Conservation (phyloP, 495 filamentous ascomycete species). For the Jackrogersella multiformis region DNA sequence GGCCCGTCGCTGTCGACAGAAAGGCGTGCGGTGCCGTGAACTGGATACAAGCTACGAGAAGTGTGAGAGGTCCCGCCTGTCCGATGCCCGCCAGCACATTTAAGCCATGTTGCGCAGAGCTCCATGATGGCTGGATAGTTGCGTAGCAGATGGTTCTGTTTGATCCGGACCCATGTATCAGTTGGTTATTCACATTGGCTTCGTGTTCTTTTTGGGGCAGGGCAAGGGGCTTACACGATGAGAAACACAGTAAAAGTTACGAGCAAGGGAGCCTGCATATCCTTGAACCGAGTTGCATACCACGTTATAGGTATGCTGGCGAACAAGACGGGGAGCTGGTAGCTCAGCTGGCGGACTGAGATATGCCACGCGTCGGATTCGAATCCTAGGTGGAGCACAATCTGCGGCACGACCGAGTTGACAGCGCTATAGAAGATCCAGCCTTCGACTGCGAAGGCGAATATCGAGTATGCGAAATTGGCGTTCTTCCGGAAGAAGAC, state of each 20-base stretch:
- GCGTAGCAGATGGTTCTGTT: slow-evolving; percentile 57
- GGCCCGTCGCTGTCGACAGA: slow-evolving; percentile 63
- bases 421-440: slow-evolving; percentile 69
- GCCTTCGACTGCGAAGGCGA: slow-evolving; percentile 65
- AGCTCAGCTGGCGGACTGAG: slow-evolving; percentile 60
- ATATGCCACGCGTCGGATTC: slow-evolving; percentile 56
- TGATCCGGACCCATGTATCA: slow-evolving; percentile 14
- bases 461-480: slow-evolving; percentile 63
- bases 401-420: slow-evolving; percentile 63
- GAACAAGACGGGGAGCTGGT: slow-evolving; percentile 47
- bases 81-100: slow-evolving; percentile 61
- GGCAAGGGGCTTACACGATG: slow-evolving; percentile 49
- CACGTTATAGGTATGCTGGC: slow-evolving; percentile 55
- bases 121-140: slow-evolving; percentile 56
- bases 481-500: slow-evolving; percentile 62
- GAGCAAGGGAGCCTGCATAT: slow-evolving; percentile 59
- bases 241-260: slow-evolving; percentile 60
- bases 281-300: slow-evolving; percentile 61
- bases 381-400: slow-evolving; percentile 64
- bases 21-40: slow-evolving; percentile 65
- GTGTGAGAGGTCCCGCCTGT: slow-evolving; percentile 59
- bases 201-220: background rate
- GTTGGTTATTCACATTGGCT: background rate
- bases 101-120: slow-evolving; percentile 58
- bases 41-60: slow-evolving; percentile 62